Evolutionary conservation across 1,139 yeast genomes (phyloP), one percentile per base, ranked within the genome.

Genomic region (Debaryomyces robertsiae): DNA sequence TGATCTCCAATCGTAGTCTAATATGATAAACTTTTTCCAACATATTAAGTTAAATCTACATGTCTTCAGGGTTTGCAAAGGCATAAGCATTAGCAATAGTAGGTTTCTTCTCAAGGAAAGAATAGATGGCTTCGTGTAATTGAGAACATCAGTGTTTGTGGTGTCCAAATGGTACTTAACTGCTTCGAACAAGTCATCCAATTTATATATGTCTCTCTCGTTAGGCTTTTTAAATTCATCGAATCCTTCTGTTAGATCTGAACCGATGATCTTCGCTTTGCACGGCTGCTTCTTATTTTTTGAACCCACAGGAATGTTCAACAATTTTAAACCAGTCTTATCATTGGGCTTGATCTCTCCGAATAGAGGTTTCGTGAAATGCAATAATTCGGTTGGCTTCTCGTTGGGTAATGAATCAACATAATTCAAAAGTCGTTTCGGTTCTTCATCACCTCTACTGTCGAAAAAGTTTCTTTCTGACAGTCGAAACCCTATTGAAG

Each of bases 31-130:
- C 1, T 50, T 53, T 11, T 50, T 42, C 55, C 56, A 58, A 38
- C 49, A 55, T 9, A 57, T 49, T 4, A 60, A 45, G 41, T 54
- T 50, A 42, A 60, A 60, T 13, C 30, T 43, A 9, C 40, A 29
- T 5, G 43, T 46, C 30, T 45, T 49, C 14, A 45, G 41, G 16
- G 48, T 24, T 9, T 36, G 43, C 25, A 60, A 38, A 1, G 65
- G 65, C 4, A 59, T 41, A 19, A 42, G 43, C 54, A 58, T 49
- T 27, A 60, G 43, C 31, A 47, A 42, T 10, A 55, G 44, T 25
- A 60, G 40, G 16, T 48, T 56, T 41, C 65, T 40, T 27, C 65
- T 41, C n/a, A 55, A 37, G 1, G 60, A 49, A 4, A 59, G 27
- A 9, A 60, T 40, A 13, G 49, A 51, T 27, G 50, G 46, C n/a